These are phyloP conservation scores for Xylariales sp. DNA, from an alignment of 2,329 filamentous ascomycete species.

Conservation along the genomic window DNA sequence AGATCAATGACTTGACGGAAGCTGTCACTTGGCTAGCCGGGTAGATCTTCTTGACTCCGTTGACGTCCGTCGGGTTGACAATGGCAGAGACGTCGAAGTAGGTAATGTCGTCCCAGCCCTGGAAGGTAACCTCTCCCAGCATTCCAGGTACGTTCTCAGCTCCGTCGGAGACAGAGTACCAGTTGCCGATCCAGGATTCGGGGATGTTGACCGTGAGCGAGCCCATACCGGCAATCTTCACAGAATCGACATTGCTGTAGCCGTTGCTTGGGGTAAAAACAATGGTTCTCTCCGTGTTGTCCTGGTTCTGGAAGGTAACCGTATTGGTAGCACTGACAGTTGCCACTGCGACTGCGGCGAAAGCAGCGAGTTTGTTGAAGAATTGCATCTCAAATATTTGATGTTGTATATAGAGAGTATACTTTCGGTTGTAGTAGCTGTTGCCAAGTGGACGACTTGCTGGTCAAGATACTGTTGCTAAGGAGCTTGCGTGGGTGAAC, in stretches of 20 bases:
- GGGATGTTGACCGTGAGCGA: conserved; percentile 39
- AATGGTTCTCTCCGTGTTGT: conserved; percentile 44
- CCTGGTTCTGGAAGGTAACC: conserved; percentile 56
- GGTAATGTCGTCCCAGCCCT: conserved; percentile 42
- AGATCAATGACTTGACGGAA: conserved; percentile 30
- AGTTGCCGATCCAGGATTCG: conserved; percentile 44
- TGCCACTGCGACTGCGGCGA: conserved; percentile 37
- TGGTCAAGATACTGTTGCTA: conserved; percentile 1
- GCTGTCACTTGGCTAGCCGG: conserved; percentile 28
- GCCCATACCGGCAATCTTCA: conserved; percentile 34
- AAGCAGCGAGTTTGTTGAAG: conserved; percentile 37
- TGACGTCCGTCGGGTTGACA: conserved; percentile 43
- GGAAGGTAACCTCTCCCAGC: conserved; percentile 48
- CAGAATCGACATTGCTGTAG: conserved; percentile 27
- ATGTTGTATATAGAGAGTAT: conserved; percentile 5
- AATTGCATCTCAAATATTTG: conserved; percentile 49
- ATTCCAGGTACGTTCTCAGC: conserved; percentile 39
- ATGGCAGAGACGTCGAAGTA: conserved; percentile 59
- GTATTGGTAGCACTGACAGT: conserved; percentile 40
- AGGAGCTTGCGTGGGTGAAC: conserved; percentile 4
- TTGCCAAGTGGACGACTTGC: conserved; percentile 11
- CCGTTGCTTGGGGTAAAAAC: conserved; percentile 44
- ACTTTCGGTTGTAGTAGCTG: not conserved
- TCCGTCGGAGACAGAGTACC: conserved; percentile 44
- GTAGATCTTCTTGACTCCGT: conserved; percentile 52